These are phyloP conservation scores for Inga oerstediana DNA, from an alignment of 306 rosid genomes.

Conservation along the genomic window DNA sequence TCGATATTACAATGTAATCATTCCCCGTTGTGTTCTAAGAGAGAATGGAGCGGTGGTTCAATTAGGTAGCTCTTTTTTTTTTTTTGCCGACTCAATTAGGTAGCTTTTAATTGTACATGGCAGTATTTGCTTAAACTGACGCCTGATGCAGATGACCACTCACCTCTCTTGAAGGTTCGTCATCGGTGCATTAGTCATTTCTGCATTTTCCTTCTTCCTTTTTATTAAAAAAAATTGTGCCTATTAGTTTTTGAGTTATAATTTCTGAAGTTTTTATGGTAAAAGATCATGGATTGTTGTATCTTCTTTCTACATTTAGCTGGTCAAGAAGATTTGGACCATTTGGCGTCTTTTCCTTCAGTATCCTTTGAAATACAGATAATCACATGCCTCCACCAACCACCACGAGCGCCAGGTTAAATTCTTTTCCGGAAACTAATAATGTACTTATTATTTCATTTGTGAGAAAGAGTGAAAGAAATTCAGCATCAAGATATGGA, in stretches of 20 bases:
- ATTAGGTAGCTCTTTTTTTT: background rate
- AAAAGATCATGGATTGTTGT: background rate
- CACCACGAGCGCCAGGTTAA: background rate
- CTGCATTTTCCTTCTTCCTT: background rate
- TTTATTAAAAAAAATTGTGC: too few species aligned
- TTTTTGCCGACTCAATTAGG: background rate
- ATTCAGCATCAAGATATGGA: background rate
- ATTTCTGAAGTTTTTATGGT: background rate
- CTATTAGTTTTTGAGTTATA: background rate
- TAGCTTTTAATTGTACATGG: constrained; percentile 8
- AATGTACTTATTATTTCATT: background rate
- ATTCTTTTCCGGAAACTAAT: background rate
- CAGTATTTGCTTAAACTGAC: background rate
- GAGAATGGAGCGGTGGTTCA: background rate
- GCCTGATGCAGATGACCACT: background rate
- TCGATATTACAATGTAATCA: background rate
- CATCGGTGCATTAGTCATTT: constrained; percentile 1
- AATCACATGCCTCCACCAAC: constrained; percentile 1
- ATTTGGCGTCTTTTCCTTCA: background rate
- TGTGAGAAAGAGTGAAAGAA: background rate
- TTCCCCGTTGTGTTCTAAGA: background rate
- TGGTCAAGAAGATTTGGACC: background rate
- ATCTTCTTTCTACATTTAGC: background rate
- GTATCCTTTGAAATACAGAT: background rate
- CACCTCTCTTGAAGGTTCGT: background rate